These are phyloP conservation scores for Angophora floribunda DNA, from an alignment of 345 rosid genomes.

Conservation along the genomic window DNA sequence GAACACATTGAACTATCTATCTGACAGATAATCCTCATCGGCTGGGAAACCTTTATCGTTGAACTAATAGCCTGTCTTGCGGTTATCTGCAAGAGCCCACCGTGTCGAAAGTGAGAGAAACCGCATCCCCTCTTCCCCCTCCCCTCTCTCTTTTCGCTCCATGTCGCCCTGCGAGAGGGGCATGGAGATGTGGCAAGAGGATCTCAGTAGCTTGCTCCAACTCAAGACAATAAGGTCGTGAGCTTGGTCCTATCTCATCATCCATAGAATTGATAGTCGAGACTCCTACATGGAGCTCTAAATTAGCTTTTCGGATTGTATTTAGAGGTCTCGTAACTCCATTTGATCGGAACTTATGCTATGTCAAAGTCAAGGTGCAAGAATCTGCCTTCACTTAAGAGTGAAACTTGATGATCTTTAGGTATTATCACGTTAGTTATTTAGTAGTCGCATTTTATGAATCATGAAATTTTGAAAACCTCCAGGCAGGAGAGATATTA, in stretches of 20 bases:
- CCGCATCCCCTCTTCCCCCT: neutral
- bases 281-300: neutral
- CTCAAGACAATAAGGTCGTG: neutral
- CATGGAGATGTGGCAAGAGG: neutral
- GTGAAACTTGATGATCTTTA: neutral
- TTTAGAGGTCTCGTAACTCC: neutral
- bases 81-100: neutral
- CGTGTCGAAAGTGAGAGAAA: neutral
- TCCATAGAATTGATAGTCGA: neutral
- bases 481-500: neutral
- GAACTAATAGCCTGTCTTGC: neutral
- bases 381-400: neutral
- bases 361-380: neutral
- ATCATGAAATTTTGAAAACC: neutral
- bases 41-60: rapidly evolving
- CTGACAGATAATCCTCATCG: neutral
- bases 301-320: neutral
- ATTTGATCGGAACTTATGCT: neutral
- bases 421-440: neutral
- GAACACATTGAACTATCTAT: neutral
- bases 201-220: neutral
- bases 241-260: neutral
- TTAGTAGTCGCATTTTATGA: neutral
- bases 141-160: neutral
- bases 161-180: neutral